Conservation (phyloP, 345 rosid species). For the Bruguiera gymnorhiza region DNA sequence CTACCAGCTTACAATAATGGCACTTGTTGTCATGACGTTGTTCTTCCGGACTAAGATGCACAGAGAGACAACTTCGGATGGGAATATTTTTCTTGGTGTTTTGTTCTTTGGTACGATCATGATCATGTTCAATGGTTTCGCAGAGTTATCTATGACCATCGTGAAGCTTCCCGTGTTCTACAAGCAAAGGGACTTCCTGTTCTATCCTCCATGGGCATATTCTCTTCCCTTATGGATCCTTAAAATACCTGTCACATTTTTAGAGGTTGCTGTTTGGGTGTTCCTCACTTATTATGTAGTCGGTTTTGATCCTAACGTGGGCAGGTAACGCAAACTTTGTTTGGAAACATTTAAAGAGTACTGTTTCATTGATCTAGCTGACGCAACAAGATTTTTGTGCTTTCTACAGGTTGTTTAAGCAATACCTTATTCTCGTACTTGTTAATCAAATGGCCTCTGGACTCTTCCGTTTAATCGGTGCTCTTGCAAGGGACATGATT, state of each 20-base stretch:
- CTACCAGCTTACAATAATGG: no score
- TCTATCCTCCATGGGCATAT: conserved; percentile 80
- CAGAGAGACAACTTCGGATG: no score
- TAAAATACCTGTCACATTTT: conserved; percentile 60
- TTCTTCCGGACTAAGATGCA: no score
- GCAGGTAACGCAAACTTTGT: neutral
- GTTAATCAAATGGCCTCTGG: conserved; percentile 59
- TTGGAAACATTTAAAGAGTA: no score
- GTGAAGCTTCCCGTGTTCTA: conserved; percentile 79
- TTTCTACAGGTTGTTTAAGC: conserved; percentile 12
- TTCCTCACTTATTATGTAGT: conserved; percentile 64
- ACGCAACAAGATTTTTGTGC: no score
- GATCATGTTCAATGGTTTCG: no score
- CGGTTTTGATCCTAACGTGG: conserved; percentile 66
- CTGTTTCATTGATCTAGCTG: no score
- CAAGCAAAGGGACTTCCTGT: conserved; percentile 72
- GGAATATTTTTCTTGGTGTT: no score
- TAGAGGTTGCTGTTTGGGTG: conserved; percentile 58
- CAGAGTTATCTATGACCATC: conserved; percentile 57
- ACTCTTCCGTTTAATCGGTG: conserved; percentile 50
- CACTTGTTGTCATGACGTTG: no score
- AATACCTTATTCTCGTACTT: conserved; percentile 44
- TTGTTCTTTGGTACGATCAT: no score
- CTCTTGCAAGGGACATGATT: conserved; percentile 50
- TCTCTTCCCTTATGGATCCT: conserved; percentile 80